Conservation (phyloP, 31 red algal species). For the Odonthalia washingtoniensis region DNA sequence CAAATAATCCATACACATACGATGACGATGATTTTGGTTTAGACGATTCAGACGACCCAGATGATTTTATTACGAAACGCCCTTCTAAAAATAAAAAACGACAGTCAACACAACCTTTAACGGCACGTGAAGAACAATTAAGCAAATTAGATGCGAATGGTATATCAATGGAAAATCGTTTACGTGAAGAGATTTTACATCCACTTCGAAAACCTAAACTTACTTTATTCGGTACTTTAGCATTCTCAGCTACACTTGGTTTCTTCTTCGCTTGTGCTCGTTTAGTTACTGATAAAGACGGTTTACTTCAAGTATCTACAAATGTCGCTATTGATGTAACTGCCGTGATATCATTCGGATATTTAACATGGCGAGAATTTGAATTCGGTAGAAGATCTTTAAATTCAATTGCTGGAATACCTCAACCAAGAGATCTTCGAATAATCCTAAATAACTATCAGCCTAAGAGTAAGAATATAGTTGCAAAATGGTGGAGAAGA, state of each 20-base stretch:
- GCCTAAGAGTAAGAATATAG: background rate
- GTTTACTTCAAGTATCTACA: background rate
- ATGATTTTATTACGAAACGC: too few species aligned
- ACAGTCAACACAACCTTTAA: too few species aligned
- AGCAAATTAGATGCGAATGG: constrained; percentile 25
- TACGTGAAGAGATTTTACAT: constrained; percentile 73
- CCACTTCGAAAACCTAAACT: constrained; percentile 64
- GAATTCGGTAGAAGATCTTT: constrained; percentile 61
- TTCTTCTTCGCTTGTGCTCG: constrained; percentile 50
- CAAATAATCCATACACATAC: too few species aligned
- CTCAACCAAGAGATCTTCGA: constrained; percentile 57
- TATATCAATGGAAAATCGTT: constrained; percentile 61
- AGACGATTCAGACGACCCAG: too few species aligned
- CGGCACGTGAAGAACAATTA: too few species aligned
- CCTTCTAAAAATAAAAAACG: too few species aligned
- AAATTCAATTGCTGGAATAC: constrained; percentile 55
- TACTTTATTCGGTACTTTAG: constrained; percentile 56
- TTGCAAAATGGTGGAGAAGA: background rate
- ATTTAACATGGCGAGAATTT: constrained; percentile 60
- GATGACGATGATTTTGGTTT: too few species aligned
- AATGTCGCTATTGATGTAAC: constrained; percentile 56
- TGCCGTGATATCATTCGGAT: constrained; percentile 47
- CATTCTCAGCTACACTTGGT: constrained; percentile 58
- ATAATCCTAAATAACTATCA: background rate
- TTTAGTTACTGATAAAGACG: constrained; percentile 27